Conservation (phyloP, 371 early-diverging fungal species). For the Dinochytrium kinnereticum region DNA sequence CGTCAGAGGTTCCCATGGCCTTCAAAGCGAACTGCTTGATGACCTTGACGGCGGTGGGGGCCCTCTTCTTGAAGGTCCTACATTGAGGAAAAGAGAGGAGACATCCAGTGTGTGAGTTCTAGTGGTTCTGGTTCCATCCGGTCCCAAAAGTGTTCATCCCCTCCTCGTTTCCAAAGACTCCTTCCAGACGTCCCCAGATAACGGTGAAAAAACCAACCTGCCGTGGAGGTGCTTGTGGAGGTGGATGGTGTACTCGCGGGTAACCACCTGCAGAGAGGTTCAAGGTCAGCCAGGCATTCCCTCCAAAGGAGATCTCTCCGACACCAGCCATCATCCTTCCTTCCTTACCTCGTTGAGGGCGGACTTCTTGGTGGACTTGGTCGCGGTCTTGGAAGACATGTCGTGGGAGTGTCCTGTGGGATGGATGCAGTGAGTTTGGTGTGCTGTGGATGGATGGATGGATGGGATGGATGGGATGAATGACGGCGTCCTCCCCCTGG, state of each 20-base stretch:
- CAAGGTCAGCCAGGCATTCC: background rate
- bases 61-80: constrained; percentile 94
- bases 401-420: background rate
- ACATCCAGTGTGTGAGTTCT: no score
- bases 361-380: constrained; percentile 43
- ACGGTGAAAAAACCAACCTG: constrained; percentile 46
- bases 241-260: constrained; percentile 95
- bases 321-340: background rate
- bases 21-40: constrained; percentile 85
- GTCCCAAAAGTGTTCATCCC: background rate
- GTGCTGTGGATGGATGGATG: background rate
- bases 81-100: background rate
- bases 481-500: background rate
- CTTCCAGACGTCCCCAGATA: background rate
- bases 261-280: constrained; percentile 55
- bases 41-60: constrained; percentile 91
- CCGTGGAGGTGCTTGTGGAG: constrained; percentile 88
- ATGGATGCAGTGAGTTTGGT: background rate
- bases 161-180: background rate
- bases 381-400: constrained; percentile 28
- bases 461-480: constrained; percentile 6
- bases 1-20: constrained; percentile 83
- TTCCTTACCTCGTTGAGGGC: constrained; percentile 48
- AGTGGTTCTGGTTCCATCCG: no score
- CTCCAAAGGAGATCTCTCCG: background rate